phyloP scores from a whole-genome alignment of 306 rosid species.

The Begonia masoniana region DNA sequence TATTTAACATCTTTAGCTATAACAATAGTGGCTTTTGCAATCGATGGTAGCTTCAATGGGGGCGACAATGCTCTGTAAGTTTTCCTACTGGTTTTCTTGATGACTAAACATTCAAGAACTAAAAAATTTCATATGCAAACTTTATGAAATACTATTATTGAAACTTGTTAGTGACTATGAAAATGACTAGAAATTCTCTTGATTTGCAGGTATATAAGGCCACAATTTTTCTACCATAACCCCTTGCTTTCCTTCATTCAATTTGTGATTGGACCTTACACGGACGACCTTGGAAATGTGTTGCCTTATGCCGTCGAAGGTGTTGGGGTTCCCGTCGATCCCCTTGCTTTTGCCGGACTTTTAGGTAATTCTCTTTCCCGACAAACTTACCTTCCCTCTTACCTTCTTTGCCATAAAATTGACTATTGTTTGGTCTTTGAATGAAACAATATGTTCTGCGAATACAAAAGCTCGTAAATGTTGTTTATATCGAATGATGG shows the following conservation, averaged over 20 bases:
- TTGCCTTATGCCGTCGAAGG: constrained; percentile 93
- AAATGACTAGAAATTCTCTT: constrained; percentile 1
- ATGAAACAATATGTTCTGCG: too few relatives aligned
- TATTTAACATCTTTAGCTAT: constrained; percentile 69
- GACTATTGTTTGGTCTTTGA: too few relatives aligned
- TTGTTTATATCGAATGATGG: too few relatives aligned
- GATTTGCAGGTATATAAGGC: constrained; percentile 76
- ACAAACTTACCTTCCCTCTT: background rate
- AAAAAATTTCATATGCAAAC: background rate
- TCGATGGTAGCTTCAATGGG: constrained; percentile 88
- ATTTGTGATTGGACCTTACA: constrained; percentile 74
- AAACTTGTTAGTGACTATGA: too few relatives aligned
- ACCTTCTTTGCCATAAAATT: background rate
- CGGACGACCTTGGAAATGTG: constrained; percentile 94
- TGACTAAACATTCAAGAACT: constrained; percentile 2
- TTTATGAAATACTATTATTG: background rate
- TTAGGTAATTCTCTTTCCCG: constrained; percentile 32
- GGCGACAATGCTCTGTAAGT: constrained; percentile 89
- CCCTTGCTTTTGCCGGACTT: constrained; percentile 94
- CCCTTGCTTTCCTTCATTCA: constrained; percentile 83
- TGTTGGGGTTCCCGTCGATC: constrained; percentile 96
- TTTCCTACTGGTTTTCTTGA: background rate
- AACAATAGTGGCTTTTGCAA: constrained; percentile 70
- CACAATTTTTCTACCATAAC: constrained; percentile 81
- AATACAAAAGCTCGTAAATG: background rate